Conservation (phyloP, 2,329 filamentous ascomycete species). For the Xylariaceae sp. region DNA sequence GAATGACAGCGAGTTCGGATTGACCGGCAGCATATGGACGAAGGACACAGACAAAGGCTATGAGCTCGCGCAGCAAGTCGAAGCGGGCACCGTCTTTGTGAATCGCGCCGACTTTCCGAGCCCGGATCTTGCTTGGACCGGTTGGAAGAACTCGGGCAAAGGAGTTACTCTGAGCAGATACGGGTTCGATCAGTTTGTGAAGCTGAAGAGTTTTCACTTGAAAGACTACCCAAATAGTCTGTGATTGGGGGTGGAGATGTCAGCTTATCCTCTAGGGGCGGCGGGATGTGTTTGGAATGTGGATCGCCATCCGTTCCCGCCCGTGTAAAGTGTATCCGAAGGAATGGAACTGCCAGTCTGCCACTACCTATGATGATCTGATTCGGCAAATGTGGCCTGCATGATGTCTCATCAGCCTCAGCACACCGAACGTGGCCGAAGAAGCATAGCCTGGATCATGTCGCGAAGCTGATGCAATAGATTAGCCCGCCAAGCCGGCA, state of each 20-base stretch:
- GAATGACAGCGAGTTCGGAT: constrained; percentile 91
- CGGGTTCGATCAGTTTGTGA: constrained; percentile 93
- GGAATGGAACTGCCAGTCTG: constrained; percentile 13
- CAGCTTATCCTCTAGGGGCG: not conserved
- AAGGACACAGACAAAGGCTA: constrained; percentile 75
- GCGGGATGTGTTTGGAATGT: constrained; percentile 9
- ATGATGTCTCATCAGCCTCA: constrained; percentile 13
- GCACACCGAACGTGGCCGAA: constrained; percentile 6
- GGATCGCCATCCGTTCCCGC: not conserved
- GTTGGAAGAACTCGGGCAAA: constrained; percentile 95
- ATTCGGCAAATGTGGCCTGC: constrained; percentile 16
- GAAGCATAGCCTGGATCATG: constrained; percentile 24
- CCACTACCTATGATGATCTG: constrained; percentile 7
- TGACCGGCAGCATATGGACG: constrained; percentile 97
- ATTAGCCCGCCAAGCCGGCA: constrained; percentile 19
- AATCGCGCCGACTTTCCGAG: constrained; percentile 91
- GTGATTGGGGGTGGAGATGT: constrained; percentile 1
- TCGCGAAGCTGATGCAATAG: constrained; percentile 24
- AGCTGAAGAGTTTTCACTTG: constrained; percentile 92
- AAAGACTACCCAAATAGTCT: constrained; percentile 68
- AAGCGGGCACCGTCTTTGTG: constrained; percentile 93
- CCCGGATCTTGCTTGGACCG: constrained; percentile 91
- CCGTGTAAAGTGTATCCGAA: constrained; percentile 8
- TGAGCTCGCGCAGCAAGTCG: constrained; percentile 72
- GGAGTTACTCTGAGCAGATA: constrained; percentile 85